Evolutionary conservation across 176 grass and related monocot genomes (phyloP), one percentile per base, ranked within the genome.

Genomic region (Calamus simplicifolius): DNA sequence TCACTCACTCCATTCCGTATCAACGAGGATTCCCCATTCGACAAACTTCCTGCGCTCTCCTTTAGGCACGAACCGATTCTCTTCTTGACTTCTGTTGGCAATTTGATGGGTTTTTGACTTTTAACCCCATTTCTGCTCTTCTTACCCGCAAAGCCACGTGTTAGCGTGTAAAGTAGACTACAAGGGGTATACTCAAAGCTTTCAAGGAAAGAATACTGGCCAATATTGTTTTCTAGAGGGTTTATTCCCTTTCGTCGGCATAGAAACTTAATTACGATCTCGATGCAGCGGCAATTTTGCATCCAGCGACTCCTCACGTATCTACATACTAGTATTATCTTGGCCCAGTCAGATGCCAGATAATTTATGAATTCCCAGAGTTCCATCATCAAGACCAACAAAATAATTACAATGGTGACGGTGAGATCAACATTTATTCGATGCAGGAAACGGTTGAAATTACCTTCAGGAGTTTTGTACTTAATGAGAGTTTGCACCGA

Each of bases 301-400:
- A 29, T 29, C 25, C 52, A 50, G 10, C 1, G 18, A 21, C 25
- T 16, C 3, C 30, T 49, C 1, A 68, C 48, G 23, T 75, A 67
- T 5, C 38, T 51, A 48, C 62, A 75, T 13, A 59, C 23, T 3
- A 59, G 13, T 16, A 31, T 25, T 14, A 75, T 54, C 52, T 59
- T 75, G 18, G 63, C 50, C 73, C 73, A 75, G 54, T 75, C 15
- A 4, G 73, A 75, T 18, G 30, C 49, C n/a, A 59, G 2, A n/a
- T 50, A 58, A 27, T 13, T 54, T 21, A 17, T 27, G 14, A 59
- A 52, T 53, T 60, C 54, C 29, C 15, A 67, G 12, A 30, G 6
- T 35, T 30, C 53, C 43, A 68, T 75, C 27, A 49, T 3, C 10
- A 68, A 12, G 25, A 75, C 16, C 2, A 56, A 18, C 19, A 49